Percentiles rank a stretch among this genome's conserved stretches.
Conservation (phyloP, 2,329 filamentous ascomycete genomes). For the Ambrosiella cleistominuta region DNA sequence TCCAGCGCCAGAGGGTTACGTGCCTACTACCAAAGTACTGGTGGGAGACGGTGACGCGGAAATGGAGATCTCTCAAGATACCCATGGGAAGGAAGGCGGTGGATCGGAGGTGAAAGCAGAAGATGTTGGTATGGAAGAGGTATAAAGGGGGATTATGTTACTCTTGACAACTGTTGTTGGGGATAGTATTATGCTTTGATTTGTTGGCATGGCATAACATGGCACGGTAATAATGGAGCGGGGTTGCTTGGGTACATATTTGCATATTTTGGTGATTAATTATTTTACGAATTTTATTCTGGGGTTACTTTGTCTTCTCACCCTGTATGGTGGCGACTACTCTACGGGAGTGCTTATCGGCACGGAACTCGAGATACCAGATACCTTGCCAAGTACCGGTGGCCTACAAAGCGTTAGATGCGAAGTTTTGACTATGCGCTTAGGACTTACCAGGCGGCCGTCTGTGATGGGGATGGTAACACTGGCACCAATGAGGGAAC, state of each 20-base stretch:
- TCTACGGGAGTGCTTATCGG: conserved; percentile 55
- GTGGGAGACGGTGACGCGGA: conserved; percentile 32
- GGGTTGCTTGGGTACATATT: no score
- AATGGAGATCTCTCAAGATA: no score
- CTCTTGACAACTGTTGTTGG: not conserved
- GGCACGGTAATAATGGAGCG: no score
- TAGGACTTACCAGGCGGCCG: conserved; percentile 46
- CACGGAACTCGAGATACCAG: conserved; percentile 85
- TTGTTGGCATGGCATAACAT: no score
- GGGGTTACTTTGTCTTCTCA: conserved; percentile 35
- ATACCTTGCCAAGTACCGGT: conserved; percentile 71
- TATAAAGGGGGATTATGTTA: not conserved
- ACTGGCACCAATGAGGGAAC: conserved; percentile 70
- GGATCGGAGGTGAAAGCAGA: conserved; percentile 19
- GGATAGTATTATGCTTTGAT: not conserved
- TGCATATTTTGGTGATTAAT: no score
- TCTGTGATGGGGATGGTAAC: conserved; percentile 82
- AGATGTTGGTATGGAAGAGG: conserved; percentile 23
- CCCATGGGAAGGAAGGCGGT: conserved; percentile 22
- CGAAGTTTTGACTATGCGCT: not conserved
- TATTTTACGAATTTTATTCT: not conserved
- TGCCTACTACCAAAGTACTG: conserved; percentile 48
- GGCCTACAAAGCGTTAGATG: conserved; percentile 22
- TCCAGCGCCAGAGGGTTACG: conserved; percentile 32
- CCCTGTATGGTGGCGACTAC: conserved; percentile 91